Evolutionary conservation across 805 yeast genomes (phyloP).

Genomic region (Kluyveromyces starmeri): DNA sequence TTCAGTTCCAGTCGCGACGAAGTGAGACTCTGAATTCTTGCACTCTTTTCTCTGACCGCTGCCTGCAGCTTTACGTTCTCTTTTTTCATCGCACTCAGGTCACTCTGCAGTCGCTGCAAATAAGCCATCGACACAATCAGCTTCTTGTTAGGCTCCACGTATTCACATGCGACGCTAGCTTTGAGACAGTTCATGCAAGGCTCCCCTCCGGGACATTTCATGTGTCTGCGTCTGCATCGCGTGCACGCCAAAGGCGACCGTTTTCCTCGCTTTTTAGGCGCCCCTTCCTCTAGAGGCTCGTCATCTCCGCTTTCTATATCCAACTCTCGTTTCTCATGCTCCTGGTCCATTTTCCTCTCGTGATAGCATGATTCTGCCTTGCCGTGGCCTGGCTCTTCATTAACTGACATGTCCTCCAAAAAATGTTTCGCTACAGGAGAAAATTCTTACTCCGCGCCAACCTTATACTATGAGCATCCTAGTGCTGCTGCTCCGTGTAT

Average conservation of each 20-base stretch:
- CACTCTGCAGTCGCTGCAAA: conserved; percentile 57
- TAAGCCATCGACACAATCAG: conserved; percentile 67
- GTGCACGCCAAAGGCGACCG: conserved; percentile 38
- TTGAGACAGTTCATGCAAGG: conserved; percentile 58
- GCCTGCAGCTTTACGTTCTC: conserved; percentile 54
- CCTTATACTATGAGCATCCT: too few species aligned
- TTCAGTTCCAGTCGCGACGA: conserved; percentile 2
- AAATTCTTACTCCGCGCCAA: too few species aligned
- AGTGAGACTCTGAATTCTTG: conserved; percentile 3
- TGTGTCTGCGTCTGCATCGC: conserved; percentile 62
- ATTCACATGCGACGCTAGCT: conserved; percentile 55
- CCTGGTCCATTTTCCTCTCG: not conserved
- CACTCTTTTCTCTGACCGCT: conserved; percentile 1
- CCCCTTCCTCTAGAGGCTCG: conserved; percentile 1
- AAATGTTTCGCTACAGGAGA: too few species aligned
- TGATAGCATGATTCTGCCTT: too few species aligned
- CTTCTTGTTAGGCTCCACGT: conserved; percentile 62
- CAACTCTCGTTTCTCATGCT: conserved; percentile 1
- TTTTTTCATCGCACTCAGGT: conserved; percentile 52
- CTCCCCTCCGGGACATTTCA: conserved; percentile 70
- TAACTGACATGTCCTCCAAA: too few species aligned
- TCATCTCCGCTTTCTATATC: conserved; percentile 3
- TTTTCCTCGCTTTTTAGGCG: conserved; percentile 13
- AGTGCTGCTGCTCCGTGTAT: too few species aligned
- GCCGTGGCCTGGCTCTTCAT: too few species aligned